Base-by-base conservation (phyloP, 306 rosid genomes). In the Lagenaria siceraria region DNA sequence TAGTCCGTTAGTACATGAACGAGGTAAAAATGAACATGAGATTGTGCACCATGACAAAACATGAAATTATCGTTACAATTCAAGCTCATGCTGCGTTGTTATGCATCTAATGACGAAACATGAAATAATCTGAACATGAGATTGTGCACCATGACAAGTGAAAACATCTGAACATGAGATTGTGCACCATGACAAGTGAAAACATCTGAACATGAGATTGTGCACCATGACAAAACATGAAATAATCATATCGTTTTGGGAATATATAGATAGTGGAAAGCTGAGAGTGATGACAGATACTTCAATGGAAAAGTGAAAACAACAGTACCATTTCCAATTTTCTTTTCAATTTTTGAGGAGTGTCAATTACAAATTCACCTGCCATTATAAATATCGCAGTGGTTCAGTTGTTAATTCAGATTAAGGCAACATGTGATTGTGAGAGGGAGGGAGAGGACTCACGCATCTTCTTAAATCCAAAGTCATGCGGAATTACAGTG, bases 401-500 rank as follows among this genome's bases (percentile, higher is more conserved):
- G 62, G 43, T 60, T 10, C 33, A 40, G 40, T 77, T 49, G 58
- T 72, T 25, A 49, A 56, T 46, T 27, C n/a, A 29, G 29, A 63
- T 42, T 43, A 62, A 77, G 43, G 54, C 8, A n/a, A 22, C 21
- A 15, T 14, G 43, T 13, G 54, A 27, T 17, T 49, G 63, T 42
- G 13, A 81, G 84, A 74, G 43, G 29, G 79, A 79, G 68, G 82
- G 80, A 85, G 86, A 85, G 33, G 72, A 82, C 96, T 76, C 86
- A 90, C 98, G 54, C 98, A 92, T 92, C 81, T 96, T 92, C 76
- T 85, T 90, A 82, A 92, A 96, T 80, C 99, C 96, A 70, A 90
- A 92, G 79, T 96, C 98, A 78, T 96, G 99, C 79, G 98, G 99
- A 86, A 96, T 92, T 82, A 92, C 88, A 19, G 97, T 90, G 82